A percentile compares a stretch with the other conserved stretches of the same genome.
These are phyloP conservation scores for Chrysochromulina tobinii DNA, from an alignment of 78 protist genomes.

Conservation along the genomic window DNA sequence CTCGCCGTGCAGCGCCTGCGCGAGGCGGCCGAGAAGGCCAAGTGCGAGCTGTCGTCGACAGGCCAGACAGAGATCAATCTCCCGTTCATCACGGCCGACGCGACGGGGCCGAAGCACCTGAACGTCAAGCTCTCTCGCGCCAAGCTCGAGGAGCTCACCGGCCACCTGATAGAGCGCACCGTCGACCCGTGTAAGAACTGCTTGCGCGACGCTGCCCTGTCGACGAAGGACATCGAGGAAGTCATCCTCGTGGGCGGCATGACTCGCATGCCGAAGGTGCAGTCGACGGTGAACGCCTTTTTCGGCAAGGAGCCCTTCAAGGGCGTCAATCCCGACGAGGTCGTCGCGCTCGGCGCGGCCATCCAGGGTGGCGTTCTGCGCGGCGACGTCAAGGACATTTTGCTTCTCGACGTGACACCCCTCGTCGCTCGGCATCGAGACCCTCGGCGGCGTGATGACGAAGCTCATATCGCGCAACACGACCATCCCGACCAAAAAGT, in stretches of 20 bases:
- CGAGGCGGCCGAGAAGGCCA: conserved; percentile 98
- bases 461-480: conserved; percentile 90
- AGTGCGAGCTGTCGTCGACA: conserved; percentile 93
- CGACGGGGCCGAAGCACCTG: conserved; percentile 95
- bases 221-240: conserved; percentile 81
- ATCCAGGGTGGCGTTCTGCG: conserved; percentile 94
- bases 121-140: conserved; percentile 78
- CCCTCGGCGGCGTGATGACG: conserved; percentile 91
- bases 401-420: conserved; percentile 95
- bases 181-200: conserved; percentile 86
- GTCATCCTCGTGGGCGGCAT: conserved; percentile 97
- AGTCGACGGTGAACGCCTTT: conserved; percentile 75
- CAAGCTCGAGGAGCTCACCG: conserved; percentile 84
- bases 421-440: conserved; percentile 96
- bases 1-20: conserved; percentile 95
- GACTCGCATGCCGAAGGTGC: conserved; percentile 97
- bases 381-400: conserved; percentile 86
- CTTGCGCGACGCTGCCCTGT: conserved; percentile 93
- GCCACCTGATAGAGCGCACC: conserved; percentile 81
- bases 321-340: conserved; percentile 99
- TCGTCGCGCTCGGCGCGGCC: conserved; percentile 99
- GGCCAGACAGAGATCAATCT: conserved; percentile 81
- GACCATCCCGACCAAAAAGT: conserved; percentile 93
- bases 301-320: conserved; percentile 64
- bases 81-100: conserved; percentile 97